These are phyloP conservation scores for Closterium sp. DNA, from an alignment of 139 green algal genomes.

Conservation along the genomic window DNA sequence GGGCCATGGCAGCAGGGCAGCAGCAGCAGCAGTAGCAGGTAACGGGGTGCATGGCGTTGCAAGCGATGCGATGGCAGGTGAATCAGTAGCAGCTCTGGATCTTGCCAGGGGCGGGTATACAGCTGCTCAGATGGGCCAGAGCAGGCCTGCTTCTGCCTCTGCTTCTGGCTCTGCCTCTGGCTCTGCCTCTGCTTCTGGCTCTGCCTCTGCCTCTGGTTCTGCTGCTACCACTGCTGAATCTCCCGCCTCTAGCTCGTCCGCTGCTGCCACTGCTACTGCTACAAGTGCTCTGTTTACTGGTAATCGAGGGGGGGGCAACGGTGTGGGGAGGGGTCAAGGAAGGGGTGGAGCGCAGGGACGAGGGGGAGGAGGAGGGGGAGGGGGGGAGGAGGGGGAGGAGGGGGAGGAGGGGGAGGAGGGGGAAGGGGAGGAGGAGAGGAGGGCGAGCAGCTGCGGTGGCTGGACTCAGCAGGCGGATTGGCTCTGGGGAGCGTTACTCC, in stretches of 20 bases:
- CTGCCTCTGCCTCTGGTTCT: background rate
- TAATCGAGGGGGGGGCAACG: background rate
- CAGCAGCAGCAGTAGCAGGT: background rate
- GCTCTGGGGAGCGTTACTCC: background rate
- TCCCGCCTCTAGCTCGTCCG: background rate
- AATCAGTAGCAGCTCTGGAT: background rate
- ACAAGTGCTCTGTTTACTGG: background rate
- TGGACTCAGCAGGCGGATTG: background rate
- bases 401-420: no score
- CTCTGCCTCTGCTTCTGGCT: background rate
- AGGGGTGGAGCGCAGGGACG: background rate
- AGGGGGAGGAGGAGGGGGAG: background rate
- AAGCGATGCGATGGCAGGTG: background rate
- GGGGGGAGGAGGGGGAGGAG: no score
- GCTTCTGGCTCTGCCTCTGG: background rate
- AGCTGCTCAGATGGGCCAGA: background rate
- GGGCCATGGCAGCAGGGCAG: no score
- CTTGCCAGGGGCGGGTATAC: background rate
- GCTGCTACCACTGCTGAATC: no score
- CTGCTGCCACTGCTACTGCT: background rate
- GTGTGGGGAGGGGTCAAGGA: background rate
- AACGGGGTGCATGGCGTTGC: no score
- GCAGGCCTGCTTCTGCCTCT: background rate
- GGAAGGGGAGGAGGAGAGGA: background rate
- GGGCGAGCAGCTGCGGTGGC: background rate